Evolutionary conservation across 169 alveolate genomes (phyloP), one percentile per base, ranked within the genome.

Genomic region (Cryptosporidium muris): DNA sequence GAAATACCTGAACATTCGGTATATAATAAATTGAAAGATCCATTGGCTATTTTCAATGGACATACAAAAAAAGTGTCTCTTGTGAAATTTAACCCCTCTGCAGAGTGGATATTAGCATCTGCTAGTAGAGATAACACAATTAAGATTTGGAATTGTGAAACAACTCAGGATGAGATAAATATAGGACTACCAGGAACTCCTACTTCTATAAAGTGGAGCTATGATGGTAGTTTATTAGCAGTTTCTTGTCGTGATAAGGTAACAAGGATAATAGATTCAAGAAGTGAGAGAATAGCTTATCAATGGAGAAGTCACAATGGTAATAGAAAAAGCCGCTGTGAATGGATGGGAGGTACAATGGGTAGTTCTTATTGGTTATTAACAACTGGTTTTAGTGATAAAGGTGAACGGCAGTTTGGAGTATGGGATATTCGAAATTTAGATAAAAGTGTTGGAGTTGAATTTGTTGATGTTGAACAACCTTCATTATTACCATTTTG

Each of bases 81-180:
- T 40, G 85, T 93, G 6, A 88, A 92, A 14, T 93, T 93, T 81
- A 94, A 93, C 82, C 94, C 94, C 1, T 74, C 85, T 16, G 80
- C 85, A 37, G 93, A 92, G 53, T 82, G 90, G 80, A 66, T 91
- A 12, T 66, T 93, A 1, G 97, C 96, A 7, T 88, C 97, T 34
- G 91, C 95, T 3, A 88, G 94, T 45, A 94, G 94, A 81, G 98
- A 95, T 67, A 94, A 94, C 12, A 89, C 96, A n/a, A 91, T 94
- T 36, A 92, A 92, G 80, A 80, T 95, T 34, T 95, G 98, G 97
- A 96, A 94, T 67, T 90, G 91, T 34, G 96, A 93, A 62, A 68
- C 92, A 6, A 64, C 60, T 38, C 85, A 74, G 2, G 85, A 74
- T 48, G 85, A 74, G 34, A 74, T 74, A 16, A 74, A 74, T 60